Conservation (phyloP, 2,329 filamentous ascomycete species). For the Diaporthe ampelina region DNA sequence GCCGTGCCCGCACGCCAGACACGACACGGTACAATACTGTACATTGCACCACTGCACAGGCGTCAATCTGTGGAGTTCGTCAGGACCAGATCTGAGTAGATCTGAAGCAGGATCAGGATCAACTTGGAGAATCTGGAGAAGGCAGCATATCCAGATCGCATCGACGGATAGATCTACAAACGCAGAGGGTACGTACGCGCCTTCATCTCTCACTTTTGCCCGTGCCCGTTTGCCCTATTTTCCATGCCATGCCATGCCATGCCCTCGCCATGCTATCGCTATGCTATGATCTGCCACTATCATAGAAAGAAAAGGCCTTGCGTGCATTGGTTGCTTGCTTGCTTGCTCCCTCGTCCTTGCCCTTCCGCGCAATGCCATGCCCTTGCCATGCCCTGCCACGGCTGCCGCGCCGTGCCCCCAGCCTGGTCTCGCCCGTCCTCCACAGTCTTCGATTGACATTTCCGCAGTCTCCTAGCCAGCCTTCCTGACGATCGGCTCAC, state of each 20-base stretch:
- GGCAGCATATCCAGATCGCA: slow-evolving; percentile 16
- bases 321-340: not conserved
- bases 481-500: slow-evolving; percentile 25
- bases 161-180: slow-evolving; percentile 19
- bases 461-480: slow-evolving; percentile 8
- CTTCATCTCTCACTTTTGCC: not conserved
- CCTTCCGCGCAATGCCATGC: not conserved
- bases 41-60: not conserved
- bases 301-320: too few relatives aligned
- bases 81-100: too few relatives aligned
- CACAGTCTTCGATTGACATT: slow-evolving; percentile 24
- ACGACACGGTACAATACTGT: not conserved
- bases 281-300: too few relatives aligned
- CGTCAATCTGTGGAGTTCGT: slow-evolving; percentile 27
- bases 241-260: not conserved
- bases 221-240: not conserved
- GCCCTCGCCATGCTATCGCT: not conserved
- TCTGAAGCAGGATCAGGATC: not conserved
- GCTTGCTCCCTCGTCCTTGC: not conserved
- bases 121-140: slow-evolving; percentile 34
- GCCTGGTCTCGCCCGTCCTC: slow-evolving; percentile 17
- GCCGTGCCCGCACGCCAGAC: not conserved
- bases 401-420: not conserved
- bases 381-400: not conserved
- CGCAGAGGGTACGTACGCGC: slow-evolving; percentile 34